Base-by-base conservation (phyloP, 257 asterid species). In the Solanum lignicaule region DNA sequence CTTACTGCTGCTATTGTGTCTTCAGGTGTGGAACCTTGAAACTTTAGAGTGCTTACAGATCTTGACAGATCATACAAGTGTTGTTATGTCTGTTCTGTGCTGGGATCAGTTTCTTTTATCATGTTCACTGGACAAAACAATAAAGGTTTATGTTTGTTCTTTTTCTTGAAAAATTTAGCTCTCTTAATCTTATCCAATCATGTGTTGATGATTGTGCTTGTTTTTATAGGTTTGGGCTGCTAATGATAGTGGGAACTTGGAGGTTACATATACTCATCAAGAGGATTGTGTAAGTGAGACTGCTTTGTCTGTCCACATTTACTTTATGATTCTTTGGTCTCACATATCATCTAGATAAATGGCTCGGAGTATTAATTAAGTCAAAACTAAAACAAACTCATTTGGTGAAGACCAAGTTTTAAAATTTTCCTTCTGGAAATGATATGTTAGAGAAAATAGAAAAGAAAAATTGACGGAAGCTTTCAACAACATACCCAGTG, bases 51-150 rank as follows among this genome's bases (percentile, higher is more conserved):
- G 99, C 71, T 25, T 95, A 60, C 99, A 96, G 86, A 93, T 95
- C 86, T 86, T 97, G 91, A 83, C 98, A 13, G 98, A 92, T 86
- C 99, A 97, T 88, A 90, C 94, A 16, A 90, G 89, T 91, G 99
- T 94, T 84, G 99, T 97, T 87, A 97, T 96, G 99, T 97, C 99
- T 86, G 94, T 97, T 92, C 92, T 97, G 87, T 96, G 99, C 78
- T 97, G 99, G 99, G 99, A 97, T 88, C 98, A 95, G 87, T 97
- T 97, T 92, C 99, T 97, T 84, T 91, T 97, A 88, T 92, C 99
- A 10, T 98, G 99, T 93, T 97, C 99, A 25, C 87, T 97, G 90
- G 99, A 97, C 92, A 93, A 92, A 91, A 97, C 99, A 20, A 91
- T 96, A 8, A 97, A 95, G 98, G 99, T 95, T 48, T 35, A 85